phyloP scores from a whole-genome alignment of 768 basidiomycete species.

The Lentinula detonsa region DNA sequence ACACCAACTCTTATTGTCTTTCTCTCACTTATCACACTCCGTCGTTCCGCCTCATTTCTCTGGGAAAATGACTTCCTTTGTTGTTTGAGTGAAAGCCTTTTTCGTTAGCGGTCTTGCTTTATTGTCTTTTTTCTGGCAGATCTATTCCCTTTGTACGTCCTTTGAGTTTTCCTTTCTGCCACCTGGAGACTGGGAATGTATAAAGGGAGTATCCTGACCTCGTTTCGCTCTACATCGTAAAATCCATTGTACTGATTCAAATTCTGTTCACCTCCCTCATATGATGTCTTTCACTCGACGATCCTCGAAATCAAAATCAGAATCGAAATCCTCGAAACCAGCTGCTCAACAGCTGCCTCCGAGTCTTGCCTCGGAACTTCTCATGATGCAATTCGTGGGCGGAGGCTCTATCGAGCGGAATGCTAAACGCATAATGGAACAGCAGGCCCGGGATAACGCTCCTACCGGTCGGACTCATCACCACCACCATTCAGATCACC shows the following conservation, averaged over 20 bases:
- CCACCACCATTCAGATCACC: not conserved
- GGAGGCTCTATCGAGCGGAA: slow-evolving; percentile 33
- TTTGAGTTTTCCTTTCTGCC: not conserved
- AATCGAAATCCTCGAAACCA: not conserved
- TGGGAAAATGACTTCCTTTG: not conserved
- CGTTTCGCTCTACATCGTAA: not conserved
- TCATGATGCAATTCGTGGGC: slow-evolving; percentile 37
- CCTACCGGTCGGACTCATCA: not conserved
- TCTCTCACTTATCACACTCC: not conserved
- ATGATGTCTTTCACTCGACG: not conserved
- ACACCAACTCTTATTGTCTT: not conserved
- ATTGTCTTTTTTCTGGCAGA: not conserved
- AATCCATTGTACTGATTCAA: not conserved
- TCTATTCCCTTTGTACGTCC: not conserved
- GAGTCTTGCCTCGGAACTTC: slow-evolving; percentile 36
- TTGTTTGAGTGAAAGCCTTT: not conserved
- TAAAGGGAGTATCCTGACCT: not conserved
- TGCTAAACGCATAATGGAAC: slow-evolving; percentile 25
- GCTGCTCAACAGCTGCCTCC: slow-evolving; percentile 20
- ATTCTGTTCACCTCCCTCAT: not conserved
- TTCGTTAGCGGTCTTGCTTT: not conserved
- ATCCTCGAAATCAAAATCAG: not conserved
- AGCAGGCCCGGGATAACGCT: slow-evolving; percentile 25
- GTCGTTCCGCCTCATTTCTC: not conserved
- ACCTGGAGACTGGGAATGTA: not conserved